Evolutionary conservation across 2,329 filamentous ascomycete species (phyloP).

Genomic region (Aspergillus japonicus): DNA sequence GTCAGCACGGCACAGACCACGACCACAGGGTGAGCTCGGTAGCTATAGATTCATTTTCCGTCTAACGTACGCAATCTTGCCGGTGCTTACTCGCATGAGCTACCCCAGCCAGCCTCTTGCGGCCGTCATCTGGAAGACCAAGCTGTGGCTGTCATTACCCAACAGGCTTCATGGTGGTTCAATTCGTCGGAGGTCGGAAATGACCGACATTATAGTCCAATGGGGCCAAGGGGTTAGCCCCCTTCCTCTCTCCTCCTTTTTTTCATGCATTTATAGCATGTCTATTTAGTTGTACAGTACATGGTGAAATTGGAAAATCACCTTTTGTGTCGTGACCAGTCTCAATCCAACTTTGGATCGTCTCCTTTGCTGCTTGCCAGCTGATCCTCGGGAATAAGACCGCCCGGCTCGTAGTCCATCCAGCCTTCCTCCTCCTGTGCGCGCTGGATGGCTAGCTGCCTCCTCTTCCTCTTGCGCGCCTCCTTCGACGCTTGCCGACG

Average conservation of each 20-base stretch:
- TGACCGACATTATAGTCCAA: background rate
- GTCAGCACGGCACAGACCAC: too few species aligned
- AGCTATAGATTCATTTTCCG: background rate
- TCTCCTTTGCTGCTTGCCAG: background rate
- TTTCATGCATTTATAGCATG: background rate
- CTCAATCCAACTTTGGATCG: background rate
- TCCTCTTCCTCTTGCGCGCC: slow-evolving; percentile 23
- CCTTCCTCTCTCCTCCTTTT: too few species aligned
- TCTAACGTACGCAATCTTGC: background rate
- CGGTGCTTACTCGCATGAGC: background rate
- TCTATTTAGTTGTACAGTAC: background rate
- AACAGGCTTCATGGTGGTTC: background rate
- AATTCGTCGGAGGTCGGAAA: background rate
- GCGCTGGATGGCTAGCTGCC: slow-evolving; percentile 18
- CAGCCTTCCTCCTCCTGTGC: slow-evolving; percentile 23
- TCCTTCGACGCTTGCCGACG: slow-evolving; percentile 20
- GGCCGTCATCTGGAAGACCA: background rate
- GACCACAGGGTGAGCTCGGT: too few species aligned
- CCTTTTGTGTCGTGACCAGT: background rate
- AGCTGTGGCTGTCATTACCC: background rate
- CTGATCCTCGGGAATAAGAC: slow-evolving; percentile 18
- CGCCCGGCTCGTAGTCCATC: slow-evolving; percentile 22
- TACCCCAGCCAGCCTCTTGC: too few species aligned
- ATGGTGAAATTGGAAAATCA: background rate
- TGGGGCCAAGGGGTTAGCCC: background rate